Evolutionary conservation across 164 flowering plant genomes (phyloP).

Genomic region (Tetrastigma voinierianum): DNA sequence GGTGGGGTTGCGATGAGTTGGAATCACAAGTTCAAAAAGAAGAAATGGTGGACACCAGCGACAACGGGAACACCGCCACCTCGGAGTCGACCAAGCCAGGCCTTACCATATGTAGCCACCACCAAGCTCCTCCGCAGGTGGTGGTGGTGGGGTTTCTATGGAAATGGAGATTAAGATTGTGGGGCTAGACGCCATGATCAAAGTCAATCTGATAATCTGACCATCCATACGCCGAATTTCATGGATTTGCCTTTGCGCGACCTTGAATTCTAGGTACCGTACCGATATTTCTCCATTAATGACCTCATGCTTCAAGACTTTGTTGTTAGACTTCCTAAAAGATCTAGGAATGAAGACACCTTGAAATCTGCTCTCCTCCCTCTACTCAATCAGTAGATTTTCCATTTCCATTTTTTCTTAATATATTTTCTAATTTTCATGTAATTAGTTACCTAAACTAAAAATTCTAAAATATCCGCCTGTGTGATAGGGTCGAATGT

Average conservation of each 20-base stretch:
- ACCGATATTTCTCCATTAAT: constrained; percentile 63
- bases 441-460: too few species aligned
- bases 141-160: not conserved
- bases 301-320: constrained; percentile 76
- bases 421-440: too few species aligned
- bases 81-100: constrained; percentile 19
- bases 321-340: constrained; percentile 44
- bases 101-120: too few species aligned
- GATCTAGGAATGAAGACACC: constrained; percentile 33
- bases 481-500: too few species aligned
- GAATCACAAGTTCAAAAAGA: constrained; percentile 33
- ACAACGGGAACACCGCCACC: constrained; percentile 33
- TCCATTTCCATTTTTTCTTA: too few species aligned
- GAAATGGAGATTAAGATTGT: constrained; percentile 65
- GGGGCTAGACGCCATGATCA: constrained; percentile 64
- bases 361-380: constrained; percentile 37
- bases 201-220: constrained; percentile 59
- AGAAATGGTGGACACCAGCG: constrained; percentile 13
- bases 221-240: constrained; percentile 50
- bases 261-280: constrained; percentile 55
- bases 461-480: too few species aligned
- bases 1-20: constrained; percentile 46
- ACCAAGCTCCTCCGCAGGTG: not conserved
- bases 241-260: constrained; percentile 67
- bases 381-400: constrained; percentile 17